Evolutionary conservation across 352 stramenopile genomes (phyloP), one percentile per base, ranked within the genome.

Genomic region (Pythium chondricola): DNA sequence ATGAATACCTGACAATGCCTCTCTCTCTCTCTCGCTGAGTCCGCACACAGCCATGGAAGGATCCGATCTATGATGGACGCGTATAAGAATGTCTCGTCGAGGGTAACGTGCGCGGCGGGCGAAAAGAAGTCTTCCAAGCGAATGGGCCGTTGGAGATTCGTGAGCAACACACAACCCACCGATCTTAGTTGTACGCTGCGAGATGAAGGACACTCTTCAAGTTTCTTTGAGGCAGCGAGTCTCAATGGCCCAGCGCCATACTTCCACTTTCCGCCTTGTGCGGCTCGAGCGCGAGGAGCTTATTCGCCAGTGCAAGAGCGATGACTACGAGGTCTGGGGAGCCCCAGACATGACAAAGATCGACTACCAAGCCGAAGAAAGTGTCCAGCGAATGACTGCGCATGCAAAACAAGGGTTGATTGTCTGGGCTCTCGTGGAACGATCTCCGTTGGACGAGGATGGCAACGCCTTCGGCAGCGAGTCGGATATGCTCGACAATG

Each of bases 361-460:
- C 42, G 55, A 85, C 58, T 82, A 79, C 43, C 67, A 78, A 48
- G 45, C 36, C 9, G 71, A 81, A 31, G 71, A 81, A 42, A 52
- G 49, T 35, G 30, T 63, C 6, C 67, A 83, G 53, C 71, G 74
- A n/a, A 41, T 53, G 16, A 82, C 64, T 3, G 22, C 58, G 2
- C 73, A 82, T 52, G 77, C 76, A n/a, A 38, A 65, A 32, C 48
- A 54, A 22, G 63, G 71, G 0, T 77, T 71, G 8, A 73, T 81
- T 24, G 79, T 78, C 52, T 84, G 72, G 68, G 76, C 63, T 10
- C 59, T 88, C 2, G 63, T 88, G 10, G 67, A 75, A 22, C 29
- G 41, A 21, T 17, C 16, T 4, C 33, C 30, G 3, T 17, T 32
- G 7, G 6, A 3, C 9, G 13, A 22, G 21, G 26, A 17, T 32